Percentiles rank a stretch among this genome's conserved stretches.
Evolutionary conservation across 2,329 filamentous ascomycete genomes (phyloP).

Genomic region (Colletotrichum salicis): DNA sequence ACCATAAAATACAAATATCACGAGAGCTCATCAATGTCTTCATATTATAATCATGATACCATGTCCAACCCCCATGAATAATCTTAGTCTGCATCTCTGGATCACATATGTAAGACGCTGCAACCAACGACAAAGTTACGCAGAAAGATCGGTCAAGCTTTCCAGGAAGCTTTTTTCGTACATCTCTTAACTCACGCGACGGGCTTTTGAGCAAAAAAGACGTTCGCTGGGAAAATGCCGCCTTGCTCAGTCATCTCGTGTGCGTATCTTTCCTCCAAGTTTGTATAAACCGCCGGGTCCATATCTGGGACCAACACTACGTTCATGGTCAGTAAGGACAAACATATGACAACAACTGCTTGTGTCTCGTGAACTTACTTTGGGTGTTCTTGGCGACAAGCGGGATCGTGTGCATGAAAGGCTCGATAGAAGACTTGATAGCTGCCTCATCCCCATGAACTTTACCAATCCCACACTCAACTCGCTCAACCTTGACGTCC

Average conservation of each 20-base stretch:
- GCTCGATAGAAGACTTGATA: conserved; percentile 3
- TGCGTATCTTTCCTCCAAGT: conserved; percentile 22
- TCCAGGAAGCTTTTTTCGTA: background rate
- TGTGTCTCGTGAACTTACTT: background rate
- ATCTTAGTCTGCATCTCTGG: no score
- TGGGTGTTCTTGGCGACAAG: background rate
- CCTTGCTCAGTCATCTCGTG: conserved; percentile 31
- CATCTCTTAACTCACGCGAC: background rate
- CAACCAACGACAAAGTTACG: no score
- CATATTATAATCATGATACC: no score
- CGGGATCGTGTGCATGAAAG: conserved; percentile 2
- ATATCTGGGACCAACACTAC: conserved; percentile 9
- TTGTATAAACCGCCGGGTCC: background rate
- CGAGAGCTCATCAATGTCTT: no score
- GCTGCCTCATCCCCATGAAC: conserved; percentile 3
- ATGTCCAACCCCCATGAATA: no score
- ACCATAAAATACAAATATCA: no score
- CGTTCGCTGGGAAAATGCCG: background rate
- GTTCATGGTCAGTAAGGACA: no score
- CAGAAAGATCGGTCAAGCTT: no score
- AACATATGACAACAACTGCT: no score
- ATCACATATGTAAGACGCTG: no score
- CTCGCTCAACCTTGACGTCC: conserved; percentile 4
- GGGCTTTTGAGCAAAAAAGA: conserved; percentile 1
- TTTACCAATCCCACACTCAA: conserved; percentile 17